These are phyloP conservation scores for Draba incana DNA, from an alignment of 345 rosid genomes.

Conservation along the genomic window DNA sequence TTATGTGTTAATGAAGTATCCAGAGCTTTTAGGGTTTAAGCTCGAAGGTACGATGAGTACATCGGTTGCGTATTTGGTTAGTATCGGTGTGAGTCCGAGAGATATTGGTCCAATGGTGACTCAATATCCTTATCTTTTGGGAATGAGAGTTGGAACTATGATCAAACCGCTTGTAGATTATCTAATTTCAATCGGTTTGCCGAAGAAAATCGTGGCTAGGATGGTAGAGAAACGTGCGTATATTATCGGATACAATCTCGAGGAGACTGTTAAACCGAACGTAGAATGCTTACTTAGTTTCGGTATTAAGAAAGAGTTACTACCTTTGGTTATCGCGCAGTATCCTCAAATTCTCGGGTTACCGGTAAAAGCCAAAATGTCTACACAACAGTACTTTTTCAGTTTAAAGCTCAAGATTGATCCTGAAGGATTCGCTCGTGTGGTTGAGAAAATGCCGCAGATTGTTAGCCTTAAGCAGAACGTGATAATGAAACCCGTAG, in stretches of 20 bases:
- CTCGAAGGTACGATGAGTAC: conserved; percentile 90
- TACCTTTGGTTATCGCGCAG: conserved; percentile 68
- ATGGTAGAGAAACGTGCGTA: conserved; percentile 90
- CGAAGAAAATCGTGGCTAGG: conserved; percentile 76
- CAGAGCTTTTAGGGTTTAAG: conserved; percentile 90
- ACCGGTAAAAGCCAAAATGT: conserved; percentile 86
- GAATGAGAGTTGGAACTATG: conserved; percentile 93
- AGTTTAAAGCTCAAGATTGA: conserved; percentile 82
- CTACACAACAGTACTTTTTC: conserved; percentile 85
- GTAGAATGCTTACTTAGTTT: conserved; percentile 82
- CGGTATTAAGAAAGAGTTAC: conserved; percentile 63
- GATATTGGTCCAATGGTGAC: conserved; percentile 97
- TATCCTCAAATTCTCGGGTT: conserved; percentile 81
- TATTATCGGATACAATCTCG: conserved; percentile 80
- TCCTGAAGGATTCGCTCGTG: conserved; percentile 74
- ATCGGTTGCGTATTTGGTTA: conserved; percentile 87
- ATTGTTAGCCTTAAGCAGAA: conserved; percentile 79
- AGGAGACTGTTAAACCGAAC: conserved; percentile 87
- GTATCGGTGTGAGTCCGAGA: conserved; percentile 88
- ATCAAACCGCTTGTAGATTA: conserved; percentile 85
- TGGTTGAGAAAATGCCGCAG: conserved; percentile 92
- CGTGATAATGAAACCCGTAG: conserved; percentile 77
- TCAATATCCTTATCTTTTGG: conserved; percentile 80
- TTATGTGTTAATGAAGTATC: conserved; percentile 80
- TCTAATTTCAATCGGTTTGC: conserved; percentile 70